phyloP scores from a whole-genome alignment of 179 eudicot species.

The Silene noctiflora region DNA sequence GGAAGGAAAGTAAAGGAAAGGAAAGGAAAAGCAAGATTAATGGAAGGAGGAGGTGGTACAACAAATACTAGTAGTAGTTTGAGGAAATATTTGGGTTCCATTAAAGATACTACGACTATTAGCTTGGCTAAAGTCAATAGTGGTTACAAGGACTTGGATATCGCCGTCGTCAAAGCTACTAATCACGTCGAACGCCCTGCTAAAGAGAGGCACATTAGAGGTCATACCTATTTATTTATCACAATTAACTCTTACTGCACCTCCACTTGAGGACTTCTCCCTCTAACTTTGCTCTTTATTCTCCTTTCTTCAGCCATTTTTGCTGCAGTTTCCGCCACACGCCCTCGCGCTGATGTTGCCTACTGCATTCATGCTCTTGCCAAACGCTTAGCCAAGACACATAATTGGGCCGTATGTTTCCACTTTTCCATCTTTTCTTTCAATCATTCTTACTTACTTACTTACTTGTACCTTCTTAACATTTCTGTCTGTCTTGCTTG shows the following conservation, averaged over 20 bases:
- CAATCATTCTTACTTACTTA: too few species aligned
- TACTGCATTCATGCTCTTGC: constrained; percentile 95
- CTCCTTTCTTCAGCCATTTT: constrained; percentile 59
- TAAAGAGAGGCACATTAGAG: constrained; percentile 73
- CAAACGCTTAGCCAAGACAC: constrained; percentile 80
- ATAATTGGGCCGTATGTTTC: constrained; percentile 91
- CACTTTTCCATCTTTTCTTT: not conserved
- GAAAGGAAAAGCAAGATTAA: too few species aligned
- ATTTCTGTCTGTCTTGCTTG: too few species aligned
- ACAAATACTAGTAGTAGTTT: constrained; percentile 41
- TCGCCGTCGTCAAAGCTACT: constrained; percentile 87
- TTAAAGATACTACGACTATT: constrained; percentile 87
- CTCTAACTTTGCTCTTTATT: not conserved
- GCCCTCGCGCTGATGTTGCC: constrained; percentile 97
- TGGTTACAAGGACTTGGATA: constrained; percentile 87
- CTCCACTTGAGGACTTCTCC: too few species aligned
- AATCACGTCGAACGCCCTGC: constrained; percentile 94
- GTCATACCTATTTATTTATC: not conserved
- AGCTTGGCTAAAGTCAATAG: constrained; percentile 95
- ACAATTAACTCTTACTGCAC: too few species aligned
- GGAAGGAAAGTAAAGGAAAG: too few species aligned
- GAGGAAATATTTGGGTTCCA: constrained; percentile 83
- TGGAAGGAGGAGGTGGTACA: constrained; percentile 65
- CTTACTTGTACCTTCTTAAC: too few species aligned
- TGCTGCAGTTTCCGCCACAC: constrained; percentile 78